phyloP scores from a whole-genome alignment of 1,284 basidiomycete species.

The Puccinia coronata region DNA sequence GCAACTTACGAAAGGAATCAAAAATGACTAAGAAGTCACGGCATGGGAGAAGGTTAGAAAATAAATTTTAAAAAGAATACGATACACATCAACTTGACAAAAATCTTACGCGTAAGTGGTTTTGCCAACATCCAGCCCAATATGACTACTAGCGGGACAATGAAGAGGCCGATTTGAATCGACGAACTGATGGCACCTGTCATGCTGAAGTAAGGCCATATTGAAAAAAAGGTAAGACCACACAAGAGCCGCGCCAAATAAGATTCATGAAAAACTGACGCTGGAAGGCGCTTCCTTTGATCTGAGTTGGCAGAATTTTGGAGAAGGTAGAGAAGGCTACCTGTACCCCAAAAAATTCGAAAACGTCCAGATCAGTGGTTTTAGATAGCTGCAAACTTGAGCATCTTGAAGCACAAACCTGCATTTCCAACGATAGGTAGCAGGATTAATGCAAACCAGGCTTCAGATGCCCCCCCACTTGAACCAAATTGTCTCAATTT shows the following conservation, averaged over 20 bases:
- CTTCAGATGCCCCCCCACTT: constrained; percentile 62
- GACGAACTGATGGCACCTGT: constrained; percentile 27
- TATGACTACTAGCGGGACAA: constrained; percentile 31
- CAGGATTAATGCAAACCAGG: constrained; percentile 28
- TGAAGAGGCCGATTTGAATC: constrained; percentile 35
- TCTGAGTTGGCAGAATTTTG: too few relatives aligned
- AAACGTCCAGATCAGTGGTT: too few relatives aligned
- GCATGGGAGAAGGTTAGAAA: neutral
- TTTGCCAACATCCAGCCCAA: constrained; percentile 32
- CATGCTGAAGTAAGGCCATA: neutral
- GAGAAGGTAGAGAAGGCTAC: neutral
- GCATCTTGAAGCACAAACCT: neutral
- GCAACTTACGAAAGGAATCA: constrained; percentile 21
- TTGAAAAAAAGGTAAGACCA: too few relatives aligned
- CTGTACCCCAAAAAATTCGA: too few relatives aligned
- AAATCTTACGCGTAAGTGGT: constrained; percentile 25
- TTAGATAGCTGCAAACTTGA: neutral
- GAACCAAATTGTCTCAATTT: constrained; percentile 61
- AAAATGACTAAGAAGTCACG: constrained; percentile 24
- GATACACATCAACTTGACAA: neutral
- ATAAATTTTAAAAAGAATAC: too few relatives aligned
- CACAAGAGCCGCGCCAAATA: too few relatives aligned
- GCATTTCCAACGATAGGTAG: constrained; percentile 42
- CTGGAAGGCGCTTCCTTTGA: too few relatives aligned
- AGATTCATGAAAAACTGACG: too few relatives aligned